These are phyloP conservation scores for Chenopodium suecicum DNA, from an alignment of 148 eudicot species.

Conservation along the genomic window DNA sequence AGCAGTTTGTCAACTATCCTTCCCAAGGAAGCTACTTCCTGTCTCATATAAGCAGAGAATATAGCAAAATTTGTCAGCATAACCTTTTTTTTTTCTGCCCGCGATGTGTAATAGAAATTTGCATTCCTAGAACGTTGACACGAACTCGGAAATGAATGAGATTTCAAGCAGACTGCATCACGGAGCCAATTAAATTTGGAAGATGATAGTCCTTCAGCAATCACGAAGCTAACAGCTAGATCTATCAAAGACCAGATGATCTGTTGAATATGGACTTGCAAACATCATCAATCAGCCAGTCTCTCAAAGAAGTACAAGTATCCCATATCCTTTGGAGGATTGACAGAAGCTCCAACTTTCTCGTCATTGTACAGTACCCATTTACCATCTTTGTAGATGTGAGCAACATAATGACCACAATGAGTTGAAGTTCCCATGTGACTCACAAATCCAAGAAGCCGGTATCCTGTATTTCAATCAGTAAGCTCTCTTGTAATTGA, in stretches of 20 bases:
- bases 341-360: slow-evolving; percentile 82
- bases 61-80: slow-evolving; percentile 13
- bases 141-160: background rate
- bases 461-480: slow-evolving; percentile 53
- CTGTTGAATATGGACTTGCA: background rate
- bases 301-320: slow-evolving; percentile 90
- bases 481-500: background rate
- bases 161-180: slow-evolving; percentile 1
- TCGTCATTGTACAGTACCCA: slow-evolving; percentile 93
- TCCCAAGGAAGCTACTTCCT: slow-evolving; percentile 10
- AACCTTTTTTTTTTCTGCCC: background rate
- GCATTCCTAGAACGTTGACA: background rate
- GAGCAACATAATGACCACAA: slow-evolving; percentile 97
- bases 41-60: slow-evolving; percentile 15
- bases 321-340: slow-evolving; percentile 96
- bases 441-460: slow-evolving; percentile 80
- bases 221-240: background rate
- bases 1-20: background rate
- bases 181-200: background rate
- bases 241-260: background rate
- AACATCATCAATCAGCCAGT: slow-evolving; percentile 30
- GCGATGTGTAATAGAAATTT: background rate
- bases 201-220: background rate
- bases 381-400: slow-evolving; percentile 76
- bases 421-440: slow-evolving; percentile 98